Percentiles rank a stretch among this genome's conserved stretches.
phyloP scores from a whole-genome alignment of 768 basidiomycete species.

The Rhizopogon vesiculosus region DNA sequence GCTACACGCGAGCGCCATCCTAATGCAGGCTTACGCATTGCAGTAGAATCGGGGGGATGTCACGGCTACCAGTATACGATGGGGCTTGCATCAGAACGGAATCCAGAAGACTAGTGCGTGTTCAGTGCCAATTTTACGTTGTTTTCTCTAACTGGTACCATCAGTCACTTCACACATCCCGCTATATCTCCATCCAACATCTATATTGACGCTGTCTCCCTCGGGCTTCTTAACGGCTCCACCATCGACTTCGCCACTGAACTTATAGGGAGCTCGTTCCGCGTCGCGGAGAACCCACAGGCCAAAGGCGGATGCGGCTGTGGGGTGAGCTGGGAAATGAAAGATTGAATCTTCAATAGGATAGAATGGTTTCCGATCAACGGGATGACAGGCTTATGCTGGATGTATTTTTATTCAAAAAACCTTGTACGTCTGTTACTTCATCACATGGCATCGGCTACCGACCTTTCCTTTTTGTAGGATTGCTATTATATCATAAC shows the following conservation, averaged over 20 bases:
- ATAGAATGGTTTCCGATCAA: neutral
- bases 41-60: constrained; percentile 92
- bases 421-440: neutral
- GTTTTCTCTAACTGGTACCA: neutral
- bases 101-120: constrained; percentile 83
- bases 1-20: constrained; percentile 59
- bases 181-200: constrained; percentile 68
- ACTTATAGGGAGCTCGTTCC: constrained; percentile 90
- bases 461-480: neutral
- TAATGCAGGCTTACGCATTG: constrained; percentile 67
- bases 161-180: constrained; percentile 70
- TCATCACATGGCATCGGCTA: neutral
- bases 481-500: neutral
- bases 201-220: constrained; percentile 81
- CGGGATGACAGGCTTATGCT: neutral
- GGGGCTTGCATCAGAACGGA: constrained; percentile 59
- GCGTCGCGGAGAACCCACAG: constrained; percentile 81
- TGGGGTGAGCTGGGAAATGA: constrained; percentile 93
- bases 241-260: constrained; percentile 91
- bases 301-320: constrained; percentile 94
- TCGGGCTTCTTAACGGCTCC: constrained; percentile 81
- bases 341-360: constrained; percentile 21
- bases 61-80: constrained; percentile 98
- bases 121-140: neutral
- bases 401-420: neutral